phyloP scores from a whole-genome alignment of 2,329 filamentous ascomycete species.

The Colletotrichum magnum region DNA sequence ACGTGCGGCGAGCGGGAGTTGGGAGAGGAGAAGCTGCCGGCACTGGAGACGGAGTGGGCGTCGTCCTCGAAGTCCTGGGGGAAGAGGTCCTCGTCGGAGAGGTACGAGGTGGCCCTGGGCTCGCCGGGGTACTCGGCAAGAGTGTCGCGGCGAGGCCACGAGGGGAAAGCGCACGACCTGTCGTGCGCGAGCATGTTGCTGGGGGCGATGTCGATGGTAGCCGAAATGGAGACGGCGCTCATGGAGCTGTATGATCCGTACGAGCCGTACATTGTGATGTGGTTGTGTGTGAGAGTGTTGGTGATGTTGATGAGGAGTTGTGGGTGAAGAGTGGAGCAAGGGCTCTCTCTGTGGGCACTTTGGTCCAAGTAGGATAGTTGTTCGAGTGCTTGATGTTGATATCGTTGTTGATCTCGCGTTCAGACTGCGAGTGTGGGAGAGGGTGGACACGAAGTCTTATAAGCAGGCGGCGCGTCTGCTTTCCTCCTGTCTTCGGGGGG shows the following conservation, averaged over 20 bases:
- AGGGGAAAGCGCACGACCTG: constrained; percentile 68
- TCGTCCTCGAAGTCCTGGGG: constrained; percentile 67
- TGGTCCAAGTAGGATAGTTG: constrained; percentile 4
- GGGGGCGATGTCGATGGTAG: constrained; percentile 62
- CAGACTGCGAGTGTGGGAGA: constrained; percentile 14
- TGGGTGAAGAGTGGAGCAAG: constrained; percentile 46
- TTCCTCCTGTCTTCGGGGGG: constrained; percentile 26
- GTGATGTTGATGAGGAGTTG: constrained; percentile 38
- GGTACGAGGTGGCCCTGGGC: constrained; percentile 65
- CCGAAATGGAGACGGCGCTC: constrained; percentile 53
- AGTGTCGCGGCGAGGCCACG: constrained; percentile 70
- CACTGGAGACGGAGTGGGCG: constrained; percentile 59
- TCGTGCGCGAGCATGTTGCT: constrained; percentile 58
- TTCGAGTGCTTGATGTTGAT: constrained; percentile 22
- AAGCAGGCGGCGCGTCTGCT: constrained; percentile 37
- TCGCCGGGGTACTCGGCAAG: constrained; percentile 60
- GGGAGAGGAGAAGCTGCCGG: constrained; percentile 61
- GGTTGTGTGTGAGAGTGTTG: constrained; percentile 32
- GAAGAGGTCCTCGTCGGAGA: constrained; percentile 76
- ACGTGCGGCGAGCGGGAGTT: constrained; percentile 55
- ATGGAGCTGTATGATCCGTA: constrained; percentile 67
- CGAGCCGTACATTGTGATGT: constrained; percentile 62
- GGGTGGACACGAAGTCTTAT: constrained; percentile 41
- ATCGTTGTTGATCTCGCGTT: constrained; percentile 32
- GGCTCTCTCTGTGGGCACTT: constrained; percentile 5